A percentile compares a stretch with the other conserved stretches of the same genome.
These are phyloP conservation scores for Gymnopilus dilepis DNA, from an alignment of 768 basidiomycete species.

Conservation along the genomic window DNA sequence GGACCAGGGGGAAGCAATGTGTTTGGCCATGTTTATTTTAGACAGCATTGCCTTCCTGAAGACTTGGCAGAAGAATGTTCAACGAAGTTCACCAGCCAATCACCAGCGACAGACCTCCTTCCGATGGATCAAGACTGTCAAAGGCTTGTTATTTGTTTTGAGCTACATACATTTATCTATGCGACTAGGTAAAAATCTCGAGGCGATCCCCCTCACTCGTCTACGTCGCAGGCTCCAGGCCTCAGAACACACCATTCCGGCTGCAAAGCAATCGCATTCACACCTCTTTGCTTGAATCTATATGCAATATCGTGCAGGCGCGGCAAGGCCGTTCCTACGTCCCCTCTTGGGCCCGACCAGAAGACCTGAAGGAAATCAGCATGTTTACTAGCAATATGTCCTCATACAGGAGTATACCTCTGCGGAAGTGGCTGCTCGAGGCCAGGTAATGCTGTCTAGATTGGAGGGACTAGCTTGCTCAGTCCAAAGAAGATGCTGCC, in stretches of 20 bases:
- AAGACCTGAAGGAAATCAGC: slow-evolving; percentile 46
- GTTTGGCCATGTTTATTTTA: not conserved
- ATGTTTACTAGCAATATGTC: not conserved
- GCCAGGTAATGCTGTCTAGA: slow-evolving; percentile 73
- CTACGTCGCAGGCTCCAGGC: slow-evolving; percentile 60
- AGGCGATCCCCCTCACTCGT: slow-evolving; percentile 34
- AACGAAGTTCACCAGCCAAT: no score
- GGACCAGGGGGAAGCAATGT: not conserved
- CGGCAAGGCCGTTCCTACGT: slow-evolving; percentile 57
- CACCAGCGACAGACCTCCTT: no score
- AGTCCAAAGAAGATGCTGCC: slow-evolving; percentile 73
- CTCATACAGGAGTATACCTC: slow-evolving; percentile 42
- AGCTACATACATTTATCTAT: no score
- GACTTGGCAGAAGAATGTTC: no score
- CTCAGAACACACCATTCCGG: slow-evolving; percentile 77
- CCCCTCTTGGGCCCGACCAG: slow-evolving; percentile 66
- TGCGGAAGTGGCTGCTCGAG: slow-evolving; percentile 70
- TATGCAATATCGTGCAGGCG: slow-evolving; percentile 71
- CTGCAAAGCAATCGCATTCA: slow-evolving; percentile 65
- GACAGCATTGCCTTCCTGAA: not conserved
- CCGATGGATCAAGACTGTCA: no score
- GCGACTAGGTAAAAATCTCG: no score
- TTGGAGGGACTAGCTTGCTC: slow-evolving; percentile 74
- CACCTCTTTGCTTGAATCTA: slow-evolving; percentile 64
- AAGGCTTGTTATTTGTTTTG: no score